Evolutionary conservation across 495 filamentous ascomycete genomes (phyloP), one percentile per base, ranked within the genome.

Genomic region (Immersiella caudata): DNA sequence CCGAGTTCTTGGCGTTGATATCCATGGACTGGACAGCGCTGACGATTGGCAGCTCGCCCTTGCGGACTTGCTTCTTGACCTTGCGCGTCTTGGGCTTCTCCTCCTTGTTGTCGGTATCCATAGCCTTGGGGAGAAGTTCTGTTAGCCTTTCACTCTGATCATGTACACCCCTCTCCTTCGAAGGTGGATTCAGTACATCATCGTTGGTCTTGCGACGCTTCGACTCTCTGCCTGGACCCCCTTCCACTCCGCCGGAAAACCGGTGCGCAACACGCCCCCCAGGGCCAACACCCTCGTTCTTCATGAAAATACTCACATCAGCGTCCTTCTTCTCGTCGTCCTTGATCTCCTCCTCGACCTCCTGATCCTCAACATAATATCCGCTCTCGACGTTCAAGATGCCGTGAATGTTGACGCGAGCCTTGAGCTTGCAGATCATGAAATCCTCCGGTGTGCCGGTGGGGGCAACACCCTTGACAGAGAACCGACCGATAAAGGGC

Each of bases 401-500:
- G 75, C 95, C 95, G 82, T 98, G 94, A 69, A 97, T 86, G 82
- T 99, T 99, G 56, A 99, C 87, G 61, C 95, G 88, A 36, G 96
- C 96, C 87, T 99, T 99, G 65, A 99, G 89, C 85, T 99, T 99
- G 89, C 95, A 99, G 73, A 99, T 97, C 93, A 96, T 96, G 78
- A 96, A 96, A 73, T 96, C 93, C 58, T 95, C 91, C 69, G 96
- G 93, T 62, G 86, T 84, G 76, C 93, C 91, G 60, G 75, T 71
- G 33, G 91, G 88, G 81, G 94, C 88, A 70, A 96, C 93, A 26
- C 87, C 88, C 86, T 96, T 96, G 76, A 96, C 90, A 24, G 93
- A 95, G 82, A 99, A 99, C 64, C 91, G 87, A 62, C 95, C 95
- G 72, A 99, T 97, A 89, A 94, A 98, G 61, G 95, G 90, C 66